phyloP scores from a whole-genome alignment of 176 grass and related monocot species.

The Pontederia paniculata region DNA sequence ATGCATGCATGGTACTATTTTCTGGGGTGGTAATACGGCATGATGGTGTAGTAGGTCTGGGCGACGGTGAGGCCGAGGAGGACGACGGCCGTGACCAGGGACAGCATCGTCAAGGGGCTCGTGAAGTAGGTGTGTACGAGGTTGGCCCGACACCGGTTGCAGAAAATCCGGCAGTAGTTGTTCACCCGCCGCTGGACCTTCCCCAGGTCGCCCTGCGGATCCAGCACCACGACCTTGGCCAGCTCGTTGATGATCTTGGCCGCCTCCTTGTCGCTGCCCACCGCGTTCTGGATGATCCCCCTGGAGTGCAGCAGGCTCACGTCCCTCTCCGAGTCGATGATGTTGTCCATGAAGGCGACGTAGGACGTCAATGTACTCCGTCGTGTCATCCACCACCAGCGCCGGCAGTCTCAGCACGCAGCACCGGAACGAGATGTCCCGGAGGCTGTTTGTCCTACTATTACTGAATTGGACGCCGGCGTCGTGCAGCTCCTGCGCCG shows the following conservation, averaged over 20 bases:
- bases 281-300: conserved; percentile 63
- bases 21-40: conserved; percentile 13
- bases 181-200: conserved; percentile 50
- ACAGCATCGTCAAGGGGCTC: conserved; percentile 68
- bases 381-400: conserved; percentile 57
- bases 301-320: conserved; percentile 46
- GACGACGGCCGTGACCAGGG: conserved; percentile 47
- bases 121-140: conserved; percentile 75
- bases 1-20: too few relatives aligned
- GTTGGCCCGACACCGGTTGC: conserved; percentile 67
- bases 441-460: conserved; percentile 33
- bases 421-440: conserved; percentile 42
- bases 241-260: conserved; percentile 62
- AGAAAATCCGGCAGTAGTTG: conserved; percentile 39
- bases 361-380: conserved; percentile 81
- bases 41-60: conserved; percentile 55
- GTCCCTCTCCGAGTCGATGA: conserved; percentile 62
- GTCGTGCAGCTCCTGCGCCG: conserved; percentile 65
- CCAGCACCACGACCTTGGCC: conserved; percentile 58
- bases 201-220: conserved; percentile 37
- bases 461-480: conserved; percentile 50
- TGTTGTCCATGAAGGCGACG: conserved; percentile 89
- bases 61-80: conserved; percentile 45
- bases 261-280: conserved; percentile 65
- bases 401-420: conserved; percentile 38